Evolutionary conservation across 805 yeast genomes (phyloP).

Genomic region (Candida nitratophila): DNA sequence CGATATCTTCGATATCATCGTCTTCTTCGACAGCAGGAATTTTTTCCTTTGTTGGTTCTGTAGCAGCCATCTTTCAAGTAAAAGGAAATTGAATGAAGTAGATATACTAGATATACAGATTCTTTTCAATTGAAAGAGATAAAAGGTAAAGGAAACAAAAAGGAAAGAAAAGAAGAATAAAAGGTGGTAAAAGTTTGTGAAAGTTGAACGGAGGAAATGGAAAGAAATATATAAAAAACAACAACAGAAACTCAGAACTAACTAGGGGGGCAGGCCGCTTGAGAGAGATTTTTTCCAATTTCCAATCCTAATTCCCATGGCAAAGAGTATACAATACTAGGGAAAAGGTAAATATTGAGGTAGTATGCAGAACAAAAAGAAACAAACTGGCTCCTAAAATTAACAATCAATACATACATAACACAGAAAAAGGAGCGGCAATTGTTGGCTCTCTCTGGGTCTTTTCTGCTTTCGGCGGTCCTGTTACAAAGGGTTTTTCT

Average conservation of each 20-base stretch:
- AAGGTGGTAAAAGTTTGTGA: background rate
- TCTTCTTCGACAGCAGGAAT: conserved; percentile 42
- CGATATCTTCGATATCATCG: conserved; percentile 57
- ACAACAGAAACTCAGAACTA: background rate
- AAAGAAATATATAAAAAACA: background rate
- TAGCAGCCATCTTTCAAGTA: conserved; percentile 9
- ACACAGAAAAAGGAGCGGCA: background rate
- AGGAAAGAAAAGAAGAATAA: background rate
- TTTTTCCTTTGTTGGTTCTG: conserved; percentile 21
- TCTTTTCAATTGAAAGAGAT: background rate
- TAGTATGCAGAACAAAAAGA: background rate
- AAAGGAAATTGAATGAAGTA: background rate
- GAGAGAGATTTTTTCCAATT: background rate
- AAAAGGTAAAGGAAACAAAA: background rate
- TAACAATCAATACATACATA: no score
- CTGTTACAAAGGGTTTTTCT: background rate
- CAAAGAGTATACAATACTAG: no score
- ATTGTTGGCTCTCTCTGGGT: background rate
- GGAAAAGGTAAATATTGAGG: background rate
- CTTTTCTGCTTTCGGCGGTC: no score
- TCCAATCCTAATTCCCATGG: no score
- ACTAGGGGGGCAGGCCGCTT: background rate
- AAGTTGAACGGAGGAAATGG: background rate
- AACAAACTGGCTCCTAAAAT: no score
- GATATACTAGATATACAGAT: background rate